Conservation (phyloP, 1,284 basidiomycete species). For the Chalciporus sp. region DNA sequence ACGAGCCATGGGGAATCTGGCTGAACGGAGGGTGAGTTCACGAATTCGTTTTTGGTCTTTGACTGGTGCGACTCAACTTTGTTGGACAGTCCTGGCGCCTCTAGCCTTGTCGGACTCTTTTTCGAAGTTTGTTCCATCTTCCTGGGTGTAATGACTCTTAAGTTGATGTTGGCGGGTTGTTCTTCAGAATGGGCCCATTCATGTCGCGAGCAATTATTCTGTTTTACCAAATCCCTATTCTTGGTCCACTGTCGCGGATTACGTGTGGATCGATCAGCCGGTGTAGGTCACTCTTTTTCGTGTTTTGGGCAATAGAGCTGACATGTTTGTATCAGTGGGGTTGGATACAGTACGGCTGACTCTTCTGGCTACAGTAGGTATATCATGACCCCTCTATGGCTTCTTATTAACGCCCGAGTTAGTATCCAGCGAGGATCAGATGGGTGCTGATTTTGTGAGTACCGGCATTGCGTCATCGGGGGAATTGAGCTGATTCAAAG, state of each 20-base stretch:
- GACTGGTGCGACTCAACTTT: background rate
- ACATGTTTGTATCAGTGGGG: slow-evolving; percentile 42
- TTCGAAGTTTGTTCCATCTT: slow-evolving; percentile 52
- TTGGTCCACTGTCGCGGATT: slow-evolving; percentile 65
- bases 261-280: slow-evolving; percentile 72
- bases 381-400: slow-evolving; percentile 1
- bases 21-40: slow-evolving; percentile 65
- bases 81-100: slow-evolving; percentile 60
- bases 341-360: slow-evolving; percentile 65
- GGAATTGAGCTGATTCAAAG: background rate
- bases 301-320: slow-evolving; percentile 3
- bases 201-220: slow-evolving; percentile 46
- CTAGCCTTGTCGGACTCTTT: slow-evolving; percentile 64
- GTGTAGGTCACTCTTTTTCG: slow-evolving; percentile 45
- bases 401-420: slow-evolving; percentile 1
- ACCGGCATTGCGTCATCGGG: background rate
- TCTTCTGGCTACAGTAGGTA: slow-evolving; percentile 52
- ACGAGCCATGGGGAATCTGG: slow-evolving; percentile 76
- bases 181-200: slow-evolving; percentile 60
- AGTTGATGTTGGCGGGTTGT: background rate
- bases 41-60: background rate
- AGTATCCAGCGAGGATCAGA: slow-evolving; percentile 65
- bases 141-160: background rate
- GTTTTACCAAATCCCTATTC: slow-evolving; percentile 51
- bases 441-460: slow-evolving; percentile 66